Evolutionary conservation across 2,329 filamentous ascomycete species (phyloP), one percentile per base, ranked within the genome.

Genomic region (Seiridium cupressi): DNA sequence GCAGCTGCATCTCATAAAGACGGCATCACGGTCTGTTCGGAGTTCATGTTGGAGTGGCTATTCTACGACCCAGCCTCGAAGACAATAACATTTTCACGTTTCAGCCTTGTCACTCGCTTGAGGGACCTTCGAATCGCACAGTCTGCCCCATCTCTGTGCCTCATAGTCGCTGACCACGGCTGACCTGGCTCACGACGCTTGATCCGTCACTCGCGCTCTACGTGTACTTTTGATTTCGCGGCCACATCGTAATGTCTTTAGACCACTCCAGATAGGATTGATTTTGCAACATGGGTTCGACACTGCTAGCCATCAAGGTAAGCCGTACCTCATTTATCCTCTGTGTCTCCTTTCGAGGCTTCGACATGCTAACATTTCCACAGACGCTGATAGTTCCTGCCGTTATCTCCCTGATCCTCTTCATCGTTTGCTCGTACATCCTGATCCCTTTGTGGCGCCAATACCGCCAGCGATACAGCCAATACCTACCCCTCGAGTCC

Each of bases 371-470:
- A 40, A 53, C 26, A 2, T 35, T 10, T 18, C 26, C 48, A 5
- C 68, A 93, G 90, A 90, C 88, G 4, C 76, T 93, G 63, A 73
- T 92, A 67, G 77, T 91, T 64, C 90, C 90, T 40, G 89, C 89
- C 57, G 68, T 88, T 69, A 87, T 92, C 69, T 90, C 90, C 51
- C 81, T 92, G 53, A 74, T 84, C 62, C 77, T 92, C 65, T 93
- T 91, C 74, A 74, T 92, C 66, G 60, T 87, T 60, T 76, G 88
- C 60, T 88, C 85, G 59, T 90, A 87, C 72, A 76, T 88, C 66
- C 68, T 91, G 62, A 70, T 91, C 34, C 90, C 90, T 2, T 70
- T 89, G 61, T 90, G 89, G 84, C 87, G 85, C 53, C 84, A 82
- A 60, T 90, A 91, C 73, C 87, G 85, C 64, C 83, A 82, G 66